phyloP scores from a whole-genome alignment of 352 stramenopile genomes.

The Globisporangium polare region DNA sequence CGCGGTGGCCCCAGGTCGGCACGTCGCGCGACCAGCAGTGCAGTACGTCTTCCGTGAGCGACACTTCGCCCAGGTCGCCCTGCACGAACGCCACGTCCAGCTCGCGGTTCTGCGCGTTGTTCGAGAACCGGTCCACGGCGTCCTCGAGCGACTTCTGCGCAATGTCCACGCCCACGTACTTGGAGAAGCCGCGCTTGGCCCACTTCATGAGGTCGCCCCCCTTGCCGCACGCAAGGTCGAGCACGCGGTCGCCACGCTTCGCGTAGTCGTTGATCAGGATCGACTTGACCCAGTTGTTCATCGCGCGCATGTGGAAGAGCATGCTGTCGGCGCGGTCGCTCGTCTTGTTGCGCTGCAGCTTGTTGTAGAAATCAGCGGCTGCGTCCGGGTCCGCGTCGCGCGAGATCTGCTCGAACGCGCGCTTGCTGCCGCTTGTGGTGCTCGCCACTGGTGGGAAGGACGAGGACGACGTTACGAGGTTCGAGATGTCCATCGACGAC shows the following conservation, averaged over 20 bases:
- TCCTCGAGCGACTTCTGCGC: constrained; percentile 95
- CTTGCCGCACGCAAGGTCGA: constrained; percentile 98
- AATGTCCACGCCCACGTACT: constrained; percentile 98
- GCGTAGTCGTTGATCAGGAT: constrained; percentile 92
- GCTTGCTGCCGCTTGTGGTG: constrained; percentile 28
- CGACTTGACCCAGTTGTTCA: constrained; percentile 99
- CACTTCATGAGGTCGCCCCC: constrained; percentile 98
- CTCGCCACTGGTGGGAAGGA: constrained; percentile 2
- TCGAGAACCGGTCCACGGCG: constrained; percentile 82
- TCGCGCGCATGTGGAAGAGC: constrained; percentile 96
- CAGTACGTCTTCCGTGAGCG: constrained; percentile 57
- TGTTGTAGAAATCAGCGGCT: constrained; percentile 82
- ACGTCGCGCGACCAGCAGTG: constrained; percentile 62
- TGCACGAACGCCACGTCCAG: constrained; percentile 79
- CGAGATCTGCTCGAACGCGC: constrained; percentile 52
- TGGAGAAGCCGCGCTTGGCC: constrained; percentile 84
- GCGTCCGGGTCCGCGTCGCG: constrained; percentile 55
- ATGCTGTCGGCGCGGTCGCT: constrained; percentile 83
- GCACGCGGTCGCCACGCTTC: constrained; percentile 80
- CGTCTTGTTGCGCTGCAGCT: constrained; percentile 67
- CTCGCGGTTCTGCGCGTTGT: constrained; percentile 62
- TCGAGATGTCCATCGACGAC: constrained; percentile 51
- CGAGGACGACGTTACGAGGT: constrained; percentile 39
- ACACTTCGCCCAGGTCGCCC: constrained; percentile 68
- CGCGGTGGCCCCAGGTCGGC: constrained; percentile 51